Percentiles rank a stretch among this genome's conserved stretches.
Evolutionary conservation across 345 rosid genomes (phyloP).

Genomic region (Melaleuca quinquenervia): DNA sequence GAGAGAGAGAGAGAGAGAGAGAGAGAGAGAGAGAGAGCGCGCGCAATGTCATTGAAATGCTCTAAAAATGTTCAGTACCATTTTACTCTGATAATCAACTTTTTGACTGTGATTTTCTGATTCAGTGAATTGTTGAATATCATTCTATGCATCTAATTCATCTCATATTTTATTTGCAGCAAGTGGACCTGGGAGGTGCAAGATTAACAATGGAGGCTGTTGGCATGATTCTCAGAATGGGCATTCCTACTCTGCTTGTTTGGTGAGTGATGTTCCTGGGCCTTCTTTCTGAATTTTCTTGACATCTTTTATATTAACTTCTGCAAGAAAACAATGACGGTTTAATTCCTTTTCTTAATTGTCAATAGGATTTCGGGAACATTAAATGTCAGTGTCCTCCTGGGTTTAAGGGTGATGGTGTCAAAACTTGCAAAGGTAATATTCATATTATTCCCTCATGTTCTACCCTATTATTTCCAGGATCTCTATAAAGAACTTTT

Average conservation of each 20-base stretch:
- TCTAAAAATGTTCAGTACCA: not conserved
- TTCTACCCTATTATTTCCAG: not conserved
- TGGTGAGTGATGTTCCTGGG: slow-evolving; percentile 32
- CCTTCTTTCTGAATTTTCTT: not conserved
- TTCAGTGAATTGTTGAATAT: not conserved
- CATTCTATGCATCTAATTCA: not conserved
- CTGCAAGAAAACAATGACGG: not conserved
- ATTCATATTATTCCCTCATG: not conserved
- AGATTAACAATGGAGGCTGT: slow-evolving; percentile 70
- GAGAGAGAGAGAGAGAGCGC: not conserved
- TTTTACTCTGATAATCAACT: not conserved
- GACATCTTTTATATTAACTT: not conserved
- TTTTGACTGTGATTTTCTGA: not conserved
- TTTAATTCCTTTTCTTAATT: not conserved
- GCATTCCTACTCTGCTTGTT: slow-evolving; percentile 54
- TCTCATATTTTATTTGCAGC: slow-evolving; percentile 21
- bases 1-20: too few species aligned
- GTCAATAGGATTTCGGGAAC: slow-evolving; percentile 52
- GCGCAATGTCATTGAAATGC: not conserved
- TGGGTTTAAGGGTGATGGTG: slow-evolving; percentile 88
- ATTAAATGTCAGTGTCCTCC: slow-evolving; percentile 80
- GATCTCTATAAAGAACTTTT: not conserved
- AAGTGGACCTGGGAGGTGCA: slow-evolving; percentile 69
- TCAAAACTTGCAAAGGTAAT: slow-evolving; percentile 68
- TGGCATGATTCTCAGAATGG: slow-evolving; percentile 53